Evolutionary conservation across 2,329 filamentous ascomycete genomes (phyloP), one percentile per base, ranked within the genome.

Genomic region (Chaetomium sp.): DNA sequence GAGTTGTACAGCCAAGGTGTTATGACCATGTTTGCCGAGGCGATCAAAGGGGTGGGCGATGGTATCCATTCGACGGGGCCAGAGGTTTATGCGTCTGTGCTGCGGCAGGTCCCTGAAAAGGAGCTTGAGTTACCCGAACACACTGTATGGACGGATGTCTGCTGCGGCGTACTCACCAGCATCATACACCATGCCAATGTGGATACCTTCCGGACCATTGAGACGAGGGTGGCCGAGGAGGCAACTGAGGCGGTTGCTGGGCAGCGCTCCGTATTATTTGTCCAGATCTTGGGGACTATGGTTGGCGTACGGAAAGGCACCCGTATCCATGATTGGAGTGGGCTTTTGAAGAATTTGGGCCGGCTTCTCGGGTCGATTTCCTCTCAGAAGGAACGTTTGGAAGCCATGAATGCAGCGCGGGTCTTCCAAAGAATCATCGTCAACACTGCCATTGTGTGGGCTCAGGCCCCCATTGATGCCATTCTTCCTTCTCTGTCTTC

Each of bases 1-100:
- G 75, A 77, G 10, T 77, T 90, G 11, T 96, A 96, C 68, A 86
- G 87, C 60, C 85, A 95, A 67, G 94, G 92, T 54, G 71, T 96
- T 46, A 96, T 96, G 89, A 88, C 84, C 14, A 86, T 97, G 77
- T 89, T 96, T 66, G 85, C 90, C 4, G 92, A 97, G 70, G 86
- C 91, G 7, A 79, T 82, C 63, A 86, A 87, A 69, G 80, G 82
- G 12, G 78, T 82, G 11, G 81, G 83, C 2, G 65, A 77, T 49
- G 77, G 75, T 1, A 71, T 86, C 47, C 83, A 86, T 64, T 86
- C 84, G 2, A 79, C 78, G 11, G 82, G 79, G 2, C 69, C 79
- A 2, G 74, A 78, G 6, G 74, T 85, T 11, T 73, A 84, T 52
- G 71, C 72, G 40, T 70, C 75, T 1, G 70, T 87, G 5, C 66